Evolutionary conservation across 805 yeast genomes (phyloP).

Genomic region (Hanseniaspora hatyaiensis): DNA sequence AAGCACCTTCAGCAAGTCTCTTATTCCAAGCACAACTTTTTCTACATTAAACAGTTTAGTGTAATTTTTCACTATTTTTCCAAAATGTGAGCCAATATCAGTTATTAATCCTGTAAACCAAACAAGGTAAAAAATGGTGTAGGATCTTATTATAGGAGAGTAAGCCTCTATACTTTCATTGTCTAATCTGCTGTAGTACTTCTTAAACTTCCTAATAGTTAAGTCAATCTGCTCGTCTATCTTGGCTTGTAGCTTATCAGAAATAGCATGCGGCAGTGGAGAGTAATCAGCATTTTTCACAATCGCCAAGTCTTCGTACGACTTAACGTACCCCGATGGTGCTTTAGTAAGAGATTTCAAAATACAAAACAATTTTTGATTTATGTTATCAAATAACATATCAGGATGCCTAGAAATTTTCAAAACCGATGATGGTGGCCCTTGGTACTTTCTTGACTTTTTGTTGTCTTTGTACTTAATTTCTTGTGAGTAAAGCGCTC

Average conservation of each 20-base stretch:
- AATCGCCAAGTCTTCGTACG: background rate
- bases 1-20: background rate
- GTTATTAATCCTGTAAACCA: constrained; percentile 7
- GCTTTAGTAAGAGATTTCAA: background rate
- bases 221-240: background rate
- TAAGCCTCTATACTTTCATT: background rate
- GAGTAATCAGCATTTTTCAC: background rate
- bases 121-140: constrained; percentile 3
- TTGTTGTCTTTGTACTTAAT: too few species aligned
- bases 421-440: background rate
- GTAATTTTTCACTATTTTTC: constrained; percentile 4
- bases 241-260: background rate
- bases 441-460: background rate
- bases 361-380: constrained; percentile 2
- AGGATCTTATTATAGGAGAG: background rate
- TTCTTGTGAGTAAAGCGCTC: too few species aligned
- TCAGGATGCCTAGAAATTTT: constrained; percentile 3
- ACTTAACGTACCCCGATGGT: background rate
- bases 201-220: background rate
- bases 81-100: background rate
- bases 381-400: constrained; percentile 2
- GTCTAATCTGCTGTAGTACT: constrained; percentile 5
- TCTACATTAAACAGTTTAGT: constrained; percentile 10
- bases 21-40: constrained; percentile 7
- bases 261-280: background rate